Evolutionary conservation across 2,329 filamentous ascomycete species (phyloP).

Genomic region (Fusarium sp.): DNA sequence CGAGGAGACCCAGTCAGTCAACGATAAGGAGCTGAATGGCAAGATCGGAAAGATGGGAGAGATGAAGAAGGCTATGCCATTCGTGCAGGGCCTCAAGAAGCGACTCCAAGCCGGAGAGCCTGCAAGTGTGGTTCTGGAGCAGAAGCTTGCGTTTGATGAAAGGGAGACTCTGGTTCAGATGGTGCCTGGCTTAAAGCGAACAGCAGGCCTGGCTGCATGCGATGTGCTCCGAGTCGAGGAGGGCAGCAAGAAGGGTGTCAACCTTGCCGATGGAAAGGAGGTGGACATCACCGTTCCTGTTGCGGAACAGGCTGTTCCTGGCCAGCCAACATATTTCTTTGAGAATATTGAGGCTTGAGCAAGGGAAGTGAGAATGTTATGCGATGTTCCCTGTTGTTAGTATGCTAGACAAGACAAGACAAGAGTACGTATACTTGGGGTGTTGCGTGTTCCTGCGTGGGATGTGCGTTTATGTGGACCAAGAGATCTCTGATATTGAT

Average conservation of each 20-base stretch:
- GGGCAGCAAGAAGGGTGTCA: constrained; percentile 71
- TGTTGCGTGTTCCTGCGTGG: constrained; percentile 30
- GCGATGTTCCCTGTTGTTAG: constrained; percentile 12
- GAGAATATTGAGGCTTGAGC: constrained; percentile 73
- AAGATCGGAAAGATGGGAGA: constrained; percentile 84
- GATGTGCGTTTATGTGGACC: constrained; percentile 22
- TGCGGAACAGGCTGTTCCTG: constrained; percentile 83
- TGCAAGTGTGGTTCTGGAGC: constrained; percentile 76
- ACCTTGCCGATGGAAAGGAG: constrained; percentile 63
- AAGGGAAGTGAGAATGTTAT: not conserved
- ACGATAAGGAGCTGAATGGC: constrained; percentile 84
- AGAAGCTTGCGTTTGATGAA: constrained; percentile 90
- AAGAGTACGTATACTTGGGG: constrained; percentile 4
- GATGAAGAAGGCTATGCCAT: constrained; percentile 99
- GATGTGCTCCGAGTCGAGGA: constrained; percentile 79
- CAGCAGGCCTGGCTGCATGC: constrained; percentile 74
- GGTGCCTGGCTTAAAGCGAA: constrained; percentile 81
- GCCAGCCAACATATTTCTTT: constrained; percentile 84
- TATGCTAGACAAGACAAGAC: constrained; percentile 22
- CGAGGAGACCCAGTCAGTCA: constrained; percentile 66
- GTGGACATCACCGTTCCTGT: constrained; percentile 66
- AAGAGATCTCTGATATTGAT: constrained; percentile 21
- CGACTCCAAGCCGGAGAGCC: constrained; percentile 78
- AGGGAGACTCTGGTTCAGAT: constrained; percentile 79
- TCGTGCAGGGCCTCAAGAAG: constrained; percentile 88